phyloP scores from a whole-genome alignment of 2,329 filamentous ascomycete species.

The Paecilomyces niveus region DNA sequence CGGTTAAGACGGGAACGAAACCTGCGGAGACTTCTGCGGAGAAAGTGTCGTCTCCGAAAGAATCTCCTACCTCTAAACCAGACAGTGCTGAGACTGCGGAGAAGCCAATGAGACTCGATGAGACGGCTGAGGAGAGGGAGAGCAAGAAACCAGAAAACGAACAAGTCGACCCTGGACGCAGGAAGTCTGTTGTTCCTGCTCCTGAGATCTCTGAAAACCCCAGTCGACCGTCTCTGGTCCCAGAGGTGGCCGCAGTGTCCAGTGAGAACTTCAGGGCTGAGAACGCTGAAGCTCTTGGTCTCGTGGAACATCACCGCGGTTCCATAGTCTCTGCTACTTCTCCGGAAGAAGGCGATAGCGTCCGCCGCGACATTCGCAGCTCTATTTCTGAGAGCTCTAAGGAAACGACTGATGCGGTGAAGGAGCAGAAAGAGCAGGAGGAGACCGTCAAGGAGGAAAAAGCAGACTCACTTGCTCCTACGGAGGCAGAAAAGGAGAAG shows the following conservation, averaged over 20 bases:
- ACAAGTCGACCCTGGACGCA: constrained; percentile 10
- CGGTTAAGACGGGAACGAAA: constrained; percentile 8
- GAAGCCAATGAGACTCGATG: constrained; percentile 8
- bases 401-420: constrained; percentile 21
- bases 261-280: constrained; percentile 32
- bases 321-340: constrained; percentile 28
- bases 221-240: constrained; percentile 25
- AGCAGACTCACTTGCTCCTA: constrained; percentile 2
- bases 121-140: constrained; percentile 9
- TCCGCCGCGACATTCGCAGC: constrained; percentile 29
- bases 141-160: constrained; percentile 6
- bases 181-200: constrained; percentile 23
- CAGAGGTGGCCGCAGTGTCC: constrained; percentile 30
- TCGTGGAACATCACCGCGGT: constrained; percentile 33
- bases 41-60: constrained; percentile 7
- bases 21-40: constrained; percentile 2
- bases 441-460: constrained; percentile 9
- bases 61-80: constrained; percentile 7
- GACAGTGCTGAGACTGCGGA: constrained; percentile 10
- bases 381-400: constrained; percentile 26
- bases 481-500: constrained; percentile 6
- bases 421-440: constrained; percentile 12
- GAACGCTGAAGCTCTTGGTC: constrained; percentile 26
- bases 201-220: constrained; percentile 18
- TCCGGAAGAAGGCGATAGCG: constrained; percentile 26